Base-by-base conservation (phyloP, 331 rosid genomes). In the Stylosanthes scabra region DNA sequence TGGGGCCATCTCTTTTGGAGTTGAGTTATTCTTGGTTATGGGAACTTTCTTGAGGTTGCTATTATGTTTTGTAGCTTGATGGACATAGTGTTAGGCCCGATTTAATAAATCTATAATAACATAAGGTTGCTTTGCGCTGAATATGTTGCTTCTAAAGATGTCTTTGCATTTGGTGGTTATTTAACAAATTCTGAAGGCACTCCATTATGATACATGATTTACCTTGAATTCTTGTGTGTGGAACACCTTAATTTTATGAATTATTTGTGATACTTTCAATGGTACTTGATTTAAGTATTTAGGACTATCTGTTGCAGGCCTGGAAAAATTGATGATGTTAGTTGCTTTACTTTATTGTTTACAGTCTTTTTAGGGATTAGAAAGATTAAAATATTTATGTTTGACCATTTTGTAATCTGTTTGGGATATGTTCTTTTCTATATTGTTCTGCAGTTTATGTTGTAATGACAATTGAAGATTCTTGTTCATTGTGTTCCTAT, bases 401-500 rank as follows among this genome's bases (percentile, higher is more conserved):
- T 74, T 15, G 28, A 56, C 52, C 61, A 12, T 45, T 20, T 76
- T 51, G 9, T 54, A n/a, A 59, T 11, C 59, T 61, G 44, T 47
- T 64, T 55, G 42, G 41, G 59, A 3, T 29, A 4, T 55, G 52
- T 41, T 55, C 8, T 3, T 29, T 68, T 59, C 13, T 51, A 9
- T 59, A 28, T 51, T 4, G 7, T 56, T 59, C 31, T 55, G 27
- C 54, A 37, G 46, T 37, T 41, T 59, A 11, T 72, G 69, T 12
- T 78, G 39, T 59, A 2, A 31, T 31, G 37, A 31, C 37, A 31
- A 12, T 11, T 68, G 51, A 44, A 45, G 6, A 55, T 49, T 71
- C 20, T 71, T 61, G 25, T 66, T 60, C 40, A 34, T 58, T 58
- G 47, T 67, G 29, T 77, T 45, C 41, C 11, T 51, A 51, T 31